Evolutionary conservation across 2,329 filamentous ascomycete genomes (phyloP).

Genomic region (Aspergillus oerlinghausenensis): DNA sequence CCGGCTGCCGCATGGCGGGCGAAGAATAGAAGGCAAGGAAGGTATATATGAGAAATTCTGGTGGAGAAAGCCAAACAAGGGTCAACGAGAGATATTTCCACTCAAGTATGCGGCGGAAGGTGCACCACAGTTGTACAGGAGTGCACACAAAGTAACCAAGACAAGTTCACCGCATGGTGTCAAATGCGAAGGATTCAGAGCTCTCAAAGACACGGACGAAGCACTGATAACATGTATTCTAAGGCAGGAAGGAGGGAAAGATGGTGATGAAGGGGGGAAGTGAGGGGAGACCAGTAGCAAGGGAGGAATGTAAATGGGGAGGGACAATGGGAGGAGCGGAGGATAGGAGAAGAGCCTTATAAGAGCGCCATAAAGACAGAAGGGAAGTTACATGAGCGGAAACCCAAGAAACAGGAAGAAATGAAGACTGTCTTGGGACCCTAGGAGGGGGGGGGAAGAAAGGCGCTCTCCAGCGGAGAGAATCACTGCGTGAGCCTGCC

Average conservation of each 20-base stretch:
- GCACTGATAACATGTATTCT: conserved; percentile 1
- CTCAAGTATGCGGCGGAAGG: conserved; percentile 15
- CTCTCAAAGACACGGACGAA: neutral
- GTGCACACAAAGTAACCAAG: conserved; percentile 16
- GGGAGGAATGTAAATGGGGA: neutral
- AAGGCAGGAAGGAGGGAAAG: conserved; percentile 6
- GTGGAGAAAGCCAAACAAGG: conserved; percentile 15
- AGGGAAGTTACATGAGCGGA: conserved; percentile 17
- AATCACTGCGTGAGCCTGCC: conserved; percentile 7
- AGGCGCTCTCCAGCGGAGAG: conserved; percentile 13
- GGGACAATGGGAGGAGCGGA: conserved; percentile 4
- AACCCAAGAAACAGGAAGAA: conserved; percentile 14
- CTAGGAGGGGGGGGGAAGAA: conserved; percentile 11
- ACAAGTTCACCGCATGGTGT: conserved; percentile 21
- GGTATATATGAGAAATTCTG: conserved; percentile 8
- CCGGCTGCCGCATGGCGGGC: conserved; percentile 28
- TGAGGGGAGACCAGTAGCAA: neutral
- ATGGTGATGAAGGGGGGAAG: conserved; percentile 3
- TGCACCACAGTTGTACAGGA: conserved; percentile 19
- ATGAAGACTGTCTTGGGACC: conserved; percentile 7
- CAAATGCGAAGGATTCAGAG: conserved; percentile 16
- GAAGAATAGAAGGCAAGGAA: conserved; percentile 8
- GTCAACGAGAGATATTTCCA: conserved; percentile 12
- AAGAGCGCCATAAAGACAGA: conserved; percentile 14
- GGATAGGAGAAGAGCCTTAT: conserved; percentile 14